Conservation (phyloP, 2,329 filamentous ascomycete genomes). For the Pseudocercospora fuligena region DNA sequence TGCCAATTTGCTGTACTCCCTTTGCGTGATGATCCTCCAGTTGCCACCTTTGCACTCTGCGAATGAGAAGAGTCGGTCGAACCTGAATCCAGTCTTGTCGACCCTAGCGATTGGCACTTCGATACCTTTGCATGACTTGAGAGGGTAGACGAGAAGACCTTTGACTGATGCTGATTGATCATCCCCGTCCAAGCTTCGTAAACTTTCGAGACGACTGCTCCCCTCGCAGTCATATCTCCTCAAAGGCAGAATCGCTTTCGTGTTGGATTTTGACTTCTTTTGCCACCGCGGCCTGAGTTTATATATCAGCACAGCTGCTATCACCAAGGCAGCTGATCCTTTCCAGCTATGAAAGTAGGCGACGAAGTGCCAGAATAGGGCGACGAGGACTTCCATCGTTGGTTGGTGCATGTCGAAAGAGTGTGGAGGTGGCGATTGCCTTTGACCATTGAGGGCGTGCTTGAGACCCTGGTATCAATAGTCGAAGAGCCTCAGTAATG, state of each 20-base stretch:
- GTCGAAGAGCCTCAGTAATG: neutral
- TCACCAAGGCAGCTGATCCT: constrained; percentile 15
- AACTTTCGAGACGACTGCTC: neutral
- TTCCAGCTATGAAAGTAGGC: constrained; percentile 21
- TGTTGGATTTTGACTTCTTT: neutral
- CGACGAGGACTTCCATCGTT: neutral
- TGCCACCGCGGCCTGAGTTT: neutral
- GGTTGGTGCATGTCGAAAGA: neutral
- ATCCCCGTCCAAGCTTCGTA: neutral
- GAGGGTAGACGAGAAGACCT: constrained; percentile 54
- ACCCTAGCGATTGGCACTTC: constrained; percentile 45
- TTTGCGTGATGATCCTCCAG: constrained; percentile 75
- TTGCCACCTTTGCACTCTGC: constrained; percentile 53
- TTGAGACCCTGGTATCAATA: neutral
- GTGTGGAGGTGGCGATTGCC: neutral
- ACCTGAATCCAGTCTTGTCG: constrained; percentile 50
- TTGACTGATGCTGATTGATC: constrained; percentile 24
- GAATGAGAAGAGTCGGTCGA: constrained; percentile 61
- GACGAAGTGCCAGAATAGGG: constrained; percentile 19
- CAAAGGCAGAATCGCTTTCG: neutral
- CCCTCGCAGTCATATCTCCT: constrained; percentile 1
- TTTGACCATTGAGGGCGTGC: neutral
- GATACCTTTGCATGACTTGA: constrained; percentile 53
- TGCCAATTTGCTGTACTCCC: constrained; percentile 72
- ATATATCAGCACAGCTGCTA: constrained; percentile 3